Conservation (phyloP, 257 asterid species). For the Jacaranda copaia region DNA sequence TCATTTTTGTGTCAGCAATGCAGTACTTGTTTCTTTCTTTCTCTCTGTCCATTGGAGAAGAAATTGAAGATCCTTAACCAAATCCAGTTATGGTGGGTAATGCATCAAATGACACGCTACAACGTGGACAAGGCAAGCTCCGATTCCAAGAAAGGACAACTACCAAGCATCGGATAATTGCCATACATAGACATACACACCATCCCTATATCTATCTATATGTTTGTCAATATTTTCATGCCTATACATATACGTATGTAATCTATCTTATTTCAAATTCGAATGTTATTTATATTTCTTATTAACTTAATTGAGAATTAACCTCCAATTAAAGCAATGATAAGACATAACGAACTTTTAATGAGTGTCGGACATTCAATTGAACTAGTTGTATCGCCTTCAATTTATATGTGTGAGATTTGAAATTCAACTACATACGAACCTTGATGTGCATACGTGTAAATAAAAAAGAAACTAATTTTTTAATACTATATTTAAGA, state of each 20-base stretch:
- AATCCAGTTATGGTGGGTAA: slow-evolving; percentile 36
- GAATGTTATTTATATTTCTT: too few species aligned
- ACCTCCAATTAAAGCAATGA: too few species aligned
- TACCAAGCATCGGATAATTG: slow-evolving; percentile 48
- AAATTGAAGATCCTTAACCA: slow-evolving; percentile 42
- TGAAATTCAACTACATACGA: too few species aligned
- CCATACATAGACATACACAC: not conserved
- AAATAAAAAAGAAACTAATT: too few species aligned
- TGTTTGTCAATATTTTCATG: slow-evolving; percentile 16
- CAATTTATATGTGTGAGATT: too few species aligned
- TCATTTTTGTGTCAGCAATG: not conserved
- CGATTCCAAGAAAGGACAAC: slow-evolving; percentile 54
- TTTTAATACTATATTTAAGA: too few species aligned
- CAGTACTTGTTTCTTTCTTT: slow-evolving; percentile 8
- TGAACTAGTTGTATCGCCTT: too few species aligned
- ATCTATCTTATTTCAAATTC: not conserved
- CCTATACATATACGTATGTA: not conserved
- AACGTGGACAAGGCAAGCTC: slow-evolving; percentile 64
- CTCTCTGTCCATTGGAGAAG: not conserved
- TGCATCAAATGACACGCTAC: slow-evolving; percentile 61
- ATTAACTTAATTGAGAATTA: too few species aligned
- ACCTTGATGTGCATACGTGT: too few species aligned
- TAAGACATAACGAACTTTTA: too few species aligned
- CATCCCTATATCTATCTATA: not conserved
- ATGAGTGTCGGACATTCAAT: too few species aligned